phyloP scores from a whole-genome alignment of 148 eudicot genomes.

The Suaeda aralocaspica region DNA sequence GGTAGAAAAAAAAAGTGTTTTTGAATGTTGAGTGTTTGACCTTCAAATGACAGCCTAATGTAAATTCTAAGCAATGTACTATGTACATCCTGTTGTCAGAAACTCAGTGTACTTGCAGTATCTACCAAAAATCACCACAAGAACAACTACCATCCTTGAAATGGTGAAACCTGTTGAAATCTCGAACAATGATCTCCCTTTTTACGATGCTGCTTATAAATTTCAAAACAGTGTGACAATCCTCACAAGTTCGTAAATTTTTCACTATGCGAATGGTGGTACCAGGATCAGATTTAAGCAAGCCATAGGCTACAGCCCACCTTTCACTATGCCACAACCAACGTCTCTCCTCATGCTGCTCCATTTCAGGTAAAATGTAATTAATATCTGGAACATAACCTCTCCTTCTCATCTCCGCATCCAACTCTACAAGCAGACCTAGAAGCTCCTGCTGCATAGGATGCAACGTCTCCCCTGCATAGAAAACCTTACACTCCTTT shows the following conservation, averaged over 20 bases:
- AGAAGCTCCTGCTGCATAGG: constrained; percentile 46
- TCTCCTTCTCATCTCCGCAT: constrained; percentile 55
- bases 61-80: no score
- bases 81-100: no score
- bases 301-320: constrained; percentile 66
- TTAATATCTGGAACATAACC: constrained; percentile 67
- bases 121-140: constrained; percentile 74
- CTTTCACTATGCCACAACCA: constrained; percentile 77
- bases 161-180: constrained; percentile 69
- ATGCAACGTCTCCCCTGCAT: constrained; percentile 55
- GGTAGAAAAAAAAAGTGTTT: no score
- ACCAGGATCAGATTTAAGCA: constrained; percentile 60
- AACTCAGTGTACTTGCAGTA: not conserved
- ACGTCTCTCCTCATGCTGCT: constrained; percentile 53
- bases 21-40: no score
- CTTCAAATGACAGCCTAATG: no score
- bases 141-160: constrained; percentile 67
- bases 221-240: constrained; percentile 66
- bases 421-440: constrained; percentile 47
- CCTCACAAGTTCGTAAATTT: constrained; percentile 64
- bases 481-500: constrained; percentile 52
- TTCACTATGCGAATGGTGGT: constrained; percentile 51
- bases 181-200: constrained; percentile 65
- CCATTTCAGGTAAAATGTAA: constrained; percentile 62
- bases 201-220: constrained; percentile 38